A percentile compares a stretch with the other conserved stretches of the same genome.
Evolutionary conservation across 2,329 filamentous ascomycete genomes (phyloP).

Genomic region (Ustilaginoidea virens): DNA sequence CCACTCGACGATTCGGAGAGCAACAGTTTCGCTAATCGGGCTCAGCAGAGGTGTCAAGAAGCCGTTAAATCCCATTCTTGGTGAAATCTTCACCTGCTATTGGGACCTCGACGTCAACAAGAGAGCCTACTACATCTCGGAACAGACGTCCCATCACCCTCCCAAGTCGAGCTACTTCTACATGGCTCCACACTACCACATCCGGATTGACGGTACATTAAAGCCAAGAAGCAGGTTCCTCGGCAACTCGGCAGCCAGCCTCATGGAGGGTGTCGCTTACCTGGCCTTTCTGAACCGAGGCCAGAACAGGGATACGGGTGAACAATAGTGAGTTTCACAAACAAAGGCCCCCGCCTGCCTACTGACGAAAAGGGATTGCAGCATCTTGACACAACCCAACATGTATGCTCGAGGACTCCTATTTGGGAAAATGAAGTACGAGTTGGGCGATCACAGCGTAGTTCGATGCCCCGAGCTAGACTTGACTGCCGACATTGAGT

Average conservation of each 20-base stretch:
- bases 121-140: constrained; percentile 85
- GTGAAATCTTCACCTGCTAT: constrained; percentile 87
- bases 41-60: constrained; percentile 79
- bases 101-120: constrained; percentile 83
- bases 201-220: constrained; percentile 87
- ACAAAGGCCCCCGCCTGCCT: background rate
- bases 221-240: constrained; percentile 92
- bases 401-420: constrained; percentile 97
- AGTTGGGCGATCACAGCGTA: constrained; percentile 89
- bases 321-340: constrained; percentile 62
- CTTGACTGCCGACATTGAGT: constrained; percentile 81
- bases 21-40: constrained; percentile 1
- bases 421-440: constrained; percentile 99
- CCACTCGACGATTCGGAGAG: background rate
- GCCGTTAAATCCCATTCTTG: constrained; percentile 88
- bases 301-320: constrained; percentile 46
- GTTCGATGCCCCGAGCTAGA: constrained; percentile 82
- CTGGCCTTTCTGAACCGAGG: constrained; percentile 70
- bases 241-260: constrained; percentile 89
- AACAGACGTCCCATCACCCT: constrained; percentile 96
- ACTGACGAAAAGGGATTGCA: constrained; percentile 21
- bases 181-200: constrained; percentile 85
- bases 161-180: constrained; percentile 99
- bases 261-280: constrained; percentile 95
- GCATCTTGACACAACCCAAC: constrained; percentile 89